Evolutionary conservation across 2,329 filamentous ascomycete genomes (phyloP).

Genomic region (Mycosphaerella sp.): DNA sequence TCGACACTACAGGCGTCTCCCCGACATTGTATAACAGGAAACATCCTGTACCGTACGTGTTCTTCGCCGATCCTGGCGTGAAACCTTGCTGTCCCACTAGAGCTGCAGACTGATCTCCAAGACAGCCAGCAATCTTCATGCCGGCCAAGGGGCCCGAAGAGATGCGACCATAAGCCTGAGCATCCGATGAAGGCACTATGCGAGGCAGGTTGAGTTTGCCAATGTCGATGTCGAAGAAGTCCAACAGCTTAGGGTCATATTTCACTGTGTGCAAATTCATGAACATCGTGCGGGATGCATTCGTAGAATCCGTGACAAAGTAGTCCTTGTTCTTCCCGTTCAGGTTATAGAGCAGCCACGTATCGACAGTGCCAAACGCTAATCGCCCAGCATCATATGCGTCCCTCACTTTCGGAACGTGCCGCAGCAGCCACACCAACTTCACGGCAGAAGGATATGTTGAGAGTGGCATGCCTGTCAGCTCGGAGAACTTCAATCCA

Average conservation of each 20-base stretch:
- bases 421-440: conserved; percentile 74
- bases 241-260: conserved; percentile 70
- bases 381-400: conserved; percentile 74
- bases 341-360: conserved; percentile 79
- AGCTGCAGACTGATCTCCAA: conserved; percentile 82
- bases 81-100: conserved; percentile 69
- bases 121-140: conserved; percentile 67
- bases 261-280: conserved; percentile 77
- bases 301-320: conserved; percentile 79
- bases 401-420: conserved; percentile 61
- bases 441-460: conserved; percentile 87
- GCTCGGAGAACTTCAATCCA: conserved; percentile 50
- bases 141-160: conserved; percentile 61
- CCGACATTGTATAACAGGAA: conserved; percentile 89
- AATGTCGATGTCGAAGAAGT: conserved; percentile 73
- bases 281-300: conserved; percentile 89
- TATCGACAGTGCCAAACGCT: conserved; percentile 83
- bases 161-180: conserved; percentile 65
- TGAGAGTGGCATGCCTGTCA: conserved; percentile 76
- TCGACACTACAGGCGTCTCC: conserved; percentile 75
- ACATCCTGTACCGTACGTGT: conserved; percentile 85
- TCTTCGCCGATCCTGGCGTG: conserved; percentile 74
- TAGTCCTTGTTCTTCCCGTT: conserved; percentile 64
- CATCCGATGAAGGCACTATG: conserved; percentile 74
- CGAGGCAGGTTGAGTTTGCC: conserved; percentile 68